Percentiles rank a stretch among this genome's conserved stretches.
phyloP scores from a whole-genome alignment of 2,329 filamentous ascomycete genomes.

The Claviceps pazoutovae region DNA sequence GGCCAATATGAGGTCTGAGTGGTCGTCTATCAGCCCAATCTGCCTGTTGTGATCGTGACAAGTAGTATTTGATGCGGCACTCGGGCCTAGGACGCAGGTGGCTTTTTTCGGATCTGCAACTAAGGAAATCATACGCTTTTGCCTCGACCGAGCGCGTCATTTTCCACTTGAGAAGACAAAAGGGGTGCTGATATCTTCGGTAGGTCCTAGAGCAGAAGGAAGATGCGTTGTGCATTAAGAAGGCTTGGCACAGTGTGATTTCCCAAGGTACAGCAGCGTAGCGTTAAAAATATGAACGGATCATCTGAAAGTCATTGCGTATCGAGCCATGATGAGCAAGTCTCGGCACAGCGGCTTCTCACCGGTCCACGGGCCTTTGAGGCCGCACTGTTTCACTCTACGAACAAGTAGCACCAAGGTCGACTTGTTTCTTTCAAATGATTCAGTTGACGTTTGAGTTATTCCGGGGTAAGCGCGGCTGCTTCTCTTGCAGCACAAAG shows the following conservation, averaged over 20 bases:
- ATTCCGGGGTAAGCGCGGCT: neutral
- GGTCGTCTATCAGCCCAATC: neutral
- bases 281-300: neutral
- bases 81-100: neutral
- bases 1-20: neutral
- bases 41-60: constrained; percentile 1
- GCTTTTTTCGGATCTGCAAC: neutral
- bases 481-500: neutral
- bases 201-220: neutral
- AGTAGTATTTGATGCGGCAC: neutral
- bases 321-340: neutral
- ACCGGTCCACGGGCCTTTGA: neutral
- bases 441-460: neutral
- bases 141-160: neutral
- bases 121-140: neutral
- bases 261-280: neutral
- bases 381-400: neutral
- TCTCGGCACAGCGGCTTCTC: neutral
- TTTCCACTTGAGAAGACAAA: neutral
- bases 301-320: neutral
- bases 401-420: neutral
- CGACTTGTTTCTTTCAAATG: neutral
- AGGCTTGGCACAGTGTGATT: neutral
- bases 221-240: neutral
- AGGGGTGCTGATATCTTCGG: neutral